Evolutionary conservation across 2,329 filamentous ascomycete species (phyloP), one percentile per base, ranked within the genome.

Genomic region (Neonectria faginata): DNA sequence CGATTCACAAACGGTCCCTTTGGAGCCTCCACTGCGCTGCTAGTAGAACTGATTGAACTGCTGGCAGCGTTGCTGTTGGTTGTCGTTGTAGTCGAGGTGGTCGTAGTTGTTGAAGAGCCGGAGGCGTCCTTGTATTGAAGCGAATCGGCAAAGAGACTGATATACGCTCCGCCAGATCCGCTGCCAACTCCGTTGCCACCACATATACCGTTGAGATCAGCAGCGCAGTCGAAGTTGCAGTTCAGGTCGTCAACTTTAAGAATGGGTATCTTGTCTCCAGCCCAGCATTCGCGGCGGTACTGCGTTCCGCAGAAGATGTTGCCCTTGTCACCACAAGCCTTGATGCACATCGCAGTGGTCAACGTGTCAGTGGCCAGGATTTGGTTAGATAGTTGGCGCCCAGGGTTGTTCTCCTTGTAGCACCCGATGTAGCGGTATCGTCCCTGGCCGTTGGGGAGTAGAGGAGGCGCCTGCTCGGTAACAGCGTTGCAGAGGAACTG

Each of bases 281-380:
- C 84, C 86, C 86, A 88, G 70, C 86, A 88, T 69, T 88, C 85
- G 12, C 76, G 69, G 18, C 81, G 76, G 64, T 86, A 87, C 57
- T 86, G 78, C 0, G 82, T 84, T 2, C 79, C 85, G 6, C 84
- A 85, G 66, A 84, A 86, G 0, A 72, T 69, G 12, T 77, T 79
- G 1, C 77, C 75, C 4, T 68, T 71, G 0, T 59, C 70, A 1
- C 74, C 75, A 53, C 85, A 87, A 1, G 79, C 74, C 0, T 73
- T 74, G 42, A 86, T 83, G 55, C 84, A 87, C 66, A 77, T 75
- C 25, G 77, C 76, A 25, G 79, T 82, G 3, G 82, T 82, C 74
- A 80, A 84, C 14, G 72, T 74, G 10, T 73, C 64, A n/a, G 77
- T 74, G n/a, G 77, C 75, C 44, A 82, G 82, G 0, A 84, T 62